Base-by-base conservation (phyloP, 2,329 filamentous ascomycete genomes). In the Penicillium decumbens region DNA sequence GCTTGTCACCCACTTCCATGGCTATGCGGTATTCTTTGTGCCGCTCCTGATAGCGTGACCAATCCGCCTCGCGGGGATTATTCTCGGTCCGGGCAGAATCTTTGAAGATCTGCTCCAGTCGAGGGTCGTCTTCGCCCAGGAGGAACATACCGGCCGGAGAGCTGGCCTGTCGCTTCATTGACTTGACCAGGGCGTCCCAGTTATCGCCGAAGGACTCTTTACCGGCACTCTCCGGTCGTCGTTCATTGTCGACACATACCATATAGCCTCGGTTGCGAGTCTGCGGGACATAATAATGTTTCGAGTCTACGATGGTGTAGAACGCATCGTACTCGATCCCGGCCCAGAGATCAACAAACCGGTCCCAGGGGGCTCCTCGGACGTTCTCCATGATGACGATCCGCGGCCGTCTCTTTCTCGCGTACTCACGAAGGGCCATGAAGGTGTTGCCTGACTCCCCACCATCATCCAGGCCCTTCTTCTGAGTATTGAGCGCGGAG, bases 341-440 rank as follows among this genome's bases (percentile, higher is more conserved):
- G 1, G 69, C 50, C 63, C 77, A 82, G 6, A 69, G 58, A 0
- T 59, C 49, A n/a, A 71, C 66, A 30, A 82, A 77, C 3, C 73
- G 59, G 0, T 69, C 47, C 84, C 85, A 92, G 0, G 82, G 80
- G 0, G 82, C 81, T 7, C 60, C 67, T 1, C 62, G 65, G 1
- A 92, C 84, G 60, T 93, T 92, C 65, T 92, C 88, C 2, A 90
- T 67, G 10, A 92, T 75, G 7, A 89, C 74, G 9, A 90, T 72
- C 1, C 75, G 76, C 0, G 87, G 87, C 0, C 77, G 72, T 45
- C 79, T 77, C 1, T 68, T 70, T 18, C 72, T 67, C 0, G 77
- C 75, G 56, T 88, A 88, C 0, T 68, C 62, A 5, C 83, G 60
- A n/a, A 87, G 77, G 0, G 79, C 80, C 33, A 75, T 72, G 63